Evolutionary conservation across 345 rosid genomes (phyloP), one percentile per base, ranked within the genome.

Genomic region (Triadica sebifera): DNA sequence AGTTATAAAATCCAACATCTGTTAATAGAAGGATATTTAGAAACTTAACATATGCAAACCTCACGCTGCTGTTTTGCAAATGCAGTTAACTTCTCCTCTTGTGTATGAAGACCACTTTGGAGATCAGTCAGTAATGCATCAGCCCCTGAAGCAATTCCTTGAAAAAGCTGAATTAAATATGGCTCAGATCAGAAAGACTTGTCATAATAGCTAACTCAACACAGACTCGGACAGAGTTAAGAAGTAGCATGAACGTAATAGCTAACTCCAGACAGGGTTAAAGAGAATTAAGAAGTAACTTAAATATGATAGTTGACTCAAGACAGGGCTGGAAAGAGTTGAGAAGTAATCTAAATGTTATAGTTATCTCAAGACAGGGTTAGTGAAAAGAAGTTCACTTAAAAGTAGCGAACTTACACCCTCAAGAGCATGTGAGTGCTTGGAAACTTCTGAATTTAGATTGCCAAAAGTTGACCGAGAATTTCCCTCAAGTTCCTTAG

Each of bases 61-160:
- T 89, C 81, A 16, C 88, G 90, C 82, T 92, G 98, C 75, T 92
- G 91, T 76, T 81, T 91, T 29, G 98, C 95, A 84, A 78, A 91
- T 51, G 89, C 70, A 57, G 86, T 78, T 78, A 94, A 81, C 81
- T 90, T 93, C 85, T 89, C 90, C 86, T 90, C 91, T 79, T 93
- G 98, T 56, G 81, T 84, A 80, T 81, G 81, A 76, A 93, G 97
- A 78, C 87, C 90, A 74, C 86, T 84, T 85, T 89, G 97, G 76
- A 96, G 92, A 84, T 89, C 95, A 81, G 80, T 86, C 45, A 93
- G 84, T 64, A 96, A 83, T 24, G 85, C 83, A 74, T 93, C 96
- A 75, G 99, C 98, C 81, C 89, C 95, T 0, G 93, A 85, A 74
- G 98, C 93, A 84, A 96, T 88, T 84, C 88, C 87, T 75, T 81